Evolutionary conservation across 768 basidiomycete species (phyloP), one percentile per base, ranked within the genome.

Genomic region (Boletales sp.): DNA sequence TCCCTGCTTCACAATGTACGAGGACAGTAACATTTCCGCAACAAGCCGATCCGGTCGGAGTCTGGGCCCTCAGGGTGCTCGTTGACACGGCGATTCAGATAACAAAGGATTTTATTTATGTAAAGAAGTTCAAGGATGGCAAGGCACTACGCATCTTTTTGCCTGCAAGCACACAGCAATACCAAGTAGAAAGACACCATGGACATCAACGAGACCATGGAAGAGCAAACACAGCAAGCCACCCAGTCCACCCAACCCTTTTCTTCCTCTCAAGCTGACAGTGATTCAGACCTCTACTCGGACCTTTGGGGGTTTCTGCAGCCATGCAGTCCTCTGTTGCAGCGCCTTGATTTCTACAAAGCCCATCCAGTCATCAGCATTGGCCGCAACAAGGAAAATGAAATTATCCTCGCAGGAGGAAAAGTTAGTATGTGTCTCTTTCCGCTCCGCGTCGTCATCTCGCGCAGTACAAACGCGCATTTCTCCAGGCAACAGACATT

Each of bases 281-380:
- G 24, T 24, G 24, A 45, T 8, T 24, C 24, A 24, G 61, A 59
- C 17, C 41, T 46, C 46, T 64, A 69, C 24, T 19, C 51, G 6
- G 66, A 77, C 43, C 78, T 88, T 48, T 90, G 85, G 85, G 87
- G 86, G 12, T 85, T 76, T 56, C 77, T 90, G 43, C 78, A 83
- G 40, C 86, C 87, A 5, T 85, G 83, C 59, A 80, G 73, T 56
- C 55, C 70, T 21, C 53, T 64, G 3, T 67, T 85, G 8, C 68
- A 66, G 17, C 78, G 84, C 32, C 75, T 88, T 44, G 83, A 87
- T 56, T 78, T 89, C 52, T 79, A 73, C 71, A 84, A 78, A 58
- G 56, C 76, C 37, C 68, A 74, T 19, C 74, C 73, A 0, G 67
- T 58, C 17, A 79, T 81, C 55, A 72, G 62, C 19, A 65, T 90